Evolutionary conservation across 202 grass and related monocot genomes (phyloP), one percentile per base, ranked within the genome.

Genomic region (Schoenoplectus triqueter): DNA sequence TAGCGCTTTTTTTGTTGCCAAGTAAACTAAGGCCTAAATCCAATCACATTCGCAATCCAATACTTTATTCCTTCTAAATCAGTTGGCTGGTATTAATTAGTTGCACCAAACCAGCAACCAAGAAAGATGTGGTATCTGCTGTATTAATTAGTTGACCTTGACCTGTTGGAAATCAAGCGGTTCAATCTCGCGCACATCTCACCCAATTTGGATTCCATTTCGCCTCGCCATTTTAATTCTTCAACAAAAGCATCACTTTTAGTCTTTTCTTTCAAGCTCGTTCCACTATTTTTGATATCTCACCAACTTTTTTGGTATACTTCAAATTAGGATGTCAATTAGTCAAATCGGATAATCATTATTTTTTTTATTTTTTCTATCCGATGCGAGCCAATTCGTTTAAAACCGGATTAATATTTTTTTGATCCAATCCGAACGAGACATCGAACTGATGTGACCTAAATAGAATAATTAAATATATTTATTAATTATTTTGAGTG

Each of bases 221-320:
- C 22, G 59, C 59, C 10, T 62, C 59, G 10, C 62, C 62, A 64
- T 7, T 22, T 7, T 7, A n/a, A 15, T 60, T 10, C 51, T 78
- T 42, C 74, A 78, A 78, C 31, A 31, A 78, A 78, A 42, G 51
- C 49, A 57, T 2, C 13, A 14, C 3, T 13, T 47, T 6, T 15
- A 15, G 5, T 4, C 39, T 39, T 60, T 6, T 44, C 5, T 78
- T 78, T 78, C 44, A 54, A 44, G 7, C 52, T 6, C 45, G 39
- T 60, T 61, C 74, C 55, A 44, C 54, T 54, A 78, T 54, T 15
- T 18, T 78, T 61, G 5, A 19, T 59, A 15, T 78, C 54, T n/a
- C 74, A 78, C 74, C 74, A 60, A 78, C 74, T 78, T 46, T n/a
- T 45, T n/a, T 72, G 5, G 14, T 72, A 42, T 48, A 3, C 44